phyloP scores from a whole-genome alignment of 2,329 filamentous ascomycete genomes.

The Simplicillium sp. region DNA sequence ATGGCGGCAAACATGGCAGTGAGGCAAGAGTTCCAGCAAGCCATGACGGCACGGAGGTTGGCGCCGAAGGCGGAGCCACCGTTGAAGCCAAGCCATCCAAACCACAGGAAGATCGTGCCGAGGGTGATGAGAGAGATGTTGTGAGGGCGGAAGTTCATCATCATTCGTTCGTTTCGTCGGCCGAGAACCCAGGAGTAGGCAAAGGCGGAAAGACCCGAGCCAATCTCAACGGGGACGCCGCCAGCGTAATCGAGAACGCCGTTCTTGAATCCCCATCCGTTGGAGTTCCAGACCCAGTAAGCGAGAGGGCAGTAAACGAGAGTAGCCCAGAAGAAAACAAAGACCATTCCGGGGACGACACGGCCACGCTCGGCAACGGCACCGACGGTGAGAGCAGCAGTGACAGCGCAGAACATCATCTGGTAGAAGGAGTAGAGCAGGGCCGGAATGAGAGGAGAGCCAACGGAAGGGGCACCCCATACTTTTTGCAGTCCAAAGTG shows the following conservation, averaged over 20 bases:
- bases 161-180: conserved; percentile 96
- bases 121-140: conserved; percentile 97
- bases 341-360: conserved; percentile 87
- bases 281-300: conserved; percentile 93
- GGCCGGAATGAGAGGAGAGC: conserved; percentile 79
- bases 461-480: conserved; percentile 74
- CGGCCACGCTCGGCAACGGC: conserved; percentile 91
- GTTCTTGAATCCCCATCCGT: conserved; percentile 86
- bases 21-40: conserved; percentile 95
- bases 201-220: conserved; percentile 82
- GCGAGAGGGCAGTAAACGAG: conserved; percentile 94
- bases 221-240: conserved; percentile 94
- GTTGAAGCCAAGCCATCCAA: conserved; percentile 98
- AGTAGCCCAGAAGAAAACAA: conserved; percentile 92
- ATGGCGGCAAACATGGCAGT: conserved; percentile 87
- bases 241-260: conserved; percentile 95
- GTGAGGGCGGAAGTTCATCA: conserved; percentile 98
- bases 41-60: conserved; percentile 89
- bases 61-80: conserved; percentile 90
- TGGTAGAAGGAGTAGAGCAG: conserved; percentile 93
- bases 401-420: conserved; percentile 97
- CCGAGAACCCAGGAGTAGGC: conserved; percentile 95
- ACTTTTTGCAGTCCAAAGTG: conserved; percentile 86
- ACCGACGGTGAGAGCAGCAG: conserved; percentile 82
- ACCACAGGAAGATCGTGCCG: conserved; percentile 93